These are phyloP conservation scores for Talaromyces sp. DNA, from an alignment of 2,329 filamentous ascomycete species.

Conservation along the genomic window DNA sequence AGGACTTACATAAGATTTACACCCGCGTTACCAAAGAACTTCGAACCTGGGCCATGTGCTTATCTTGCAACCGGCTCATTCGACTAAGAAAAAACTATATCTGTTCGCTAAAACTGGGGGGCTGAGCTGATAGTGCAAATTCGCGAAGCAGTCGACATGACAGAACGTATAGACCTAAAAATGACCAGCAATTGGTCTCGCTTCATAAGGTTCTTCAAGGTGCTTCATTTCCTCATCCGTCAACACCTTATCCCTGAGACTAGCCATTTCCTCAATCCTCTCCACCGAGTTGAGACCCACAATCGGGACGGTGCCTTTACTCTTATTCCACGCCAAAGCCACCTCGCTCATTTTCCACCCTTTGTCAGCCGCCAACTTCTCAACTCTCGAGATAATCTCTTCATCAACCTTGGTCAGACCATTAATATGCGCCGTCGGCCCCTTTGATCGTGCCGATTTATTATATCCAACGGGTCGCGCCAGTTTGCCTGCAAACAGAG, in stretches of 20 bases:
- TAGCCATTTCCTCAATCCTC: background rate
- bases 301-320: conserved; percentile 43
- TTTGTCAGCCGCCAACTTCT: conserved; percentile 46
- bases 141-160: background rate
- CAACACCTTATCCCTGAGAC: background rate
- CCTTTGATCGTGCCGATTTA: background rate
- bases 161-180: background rate
- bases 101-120: background rate
- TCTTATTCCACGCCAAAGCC: conserved; percentile 40
- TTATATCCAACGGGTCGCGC: background rate
- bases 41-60: too few species aligned
- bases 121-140: background rate
- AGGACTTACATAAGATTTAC: too few species aligned
- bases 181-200: conserved; percentile 10
- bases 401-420: background rate
- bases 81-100: too few species aligned
- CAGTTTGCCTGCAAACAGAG: conserved; percentile 17
- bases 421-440: background rate
- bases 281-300: conserved; percentile 49
- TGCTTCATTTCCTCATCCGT: background rate
- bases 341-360: conserved; percentile 32
- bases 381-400: conserved; percentile 39
- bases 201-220: background rate
- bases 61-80: background rate
- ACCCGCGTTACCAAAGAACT: too few species aligned